Conservation (phyloP, 1,284 basidiomycete species). For the Agroathelia rolfsii region DNA sequence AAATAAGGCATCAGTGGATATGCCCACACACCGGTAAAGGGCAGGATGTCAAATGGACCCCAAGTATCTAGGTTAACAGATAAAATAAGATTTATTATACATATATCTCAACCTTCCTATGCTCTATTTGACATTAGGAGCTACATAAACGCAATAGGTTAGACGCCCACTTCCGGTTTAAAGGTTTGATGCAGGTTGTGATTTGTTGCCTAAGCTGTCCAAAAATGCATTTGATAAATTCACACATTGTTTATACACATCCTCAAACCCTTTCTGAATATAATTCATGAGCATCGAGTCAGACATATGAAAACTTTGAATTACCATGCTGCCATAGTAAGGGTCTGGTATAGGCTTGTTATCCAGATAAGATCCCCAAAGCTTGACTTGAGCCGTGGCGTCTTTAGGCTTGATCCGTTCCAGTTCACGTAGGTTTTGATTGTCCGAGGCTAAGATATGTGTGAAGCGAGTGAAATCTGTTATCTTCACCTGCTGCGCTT, state of each 20-base stretch:
- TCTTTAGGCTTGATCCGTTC: slow-evolving; percentile 43
- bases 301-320: slow-evolving; percentile 13
- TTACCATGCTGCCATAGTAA: slow-evolving; percentile 62
- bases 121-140: no score
- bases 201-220: slow-evolving; percentile 38
- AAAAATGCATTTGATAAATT: slow-evolving; percentile 66
- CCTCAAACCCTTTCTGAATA: slow-evolving; percentile 39
- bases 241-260: slow-evolving; percentile 54
- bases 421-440: slow-evolving; percentile 51
- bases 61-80: neutral
- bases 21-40: slow-evolving; percentile 66
- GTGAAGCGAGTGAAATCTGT: slow-evolving; percentile 57
- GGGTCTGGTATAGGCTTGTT: slow-evolving; percentile 58
- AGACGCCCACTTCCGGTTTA: neutral
- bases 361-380: slow-evolving; percentile 70
- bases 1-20: slow-evolving; percentile 68
- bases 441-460: slow-evolving; percentile 65
- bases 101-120: no score
- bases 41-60: neutral
- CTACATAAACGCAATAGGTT: neutral
- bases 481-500: slow-evolving; percentile 45
- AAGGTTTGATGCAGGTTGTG: slow-evolving; percentile 8
- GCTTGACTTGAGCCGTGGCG: slow-evolving; percentile 46
- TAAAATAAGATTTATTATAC: neutral
- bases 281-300: slow-evolving; percentile 4